Evolutionary conservation across 202 grass and related monocot species (phyloP), one percentile per base, ranked within the genome.

Genomic region (Brachypodium distachyon): DNA sequence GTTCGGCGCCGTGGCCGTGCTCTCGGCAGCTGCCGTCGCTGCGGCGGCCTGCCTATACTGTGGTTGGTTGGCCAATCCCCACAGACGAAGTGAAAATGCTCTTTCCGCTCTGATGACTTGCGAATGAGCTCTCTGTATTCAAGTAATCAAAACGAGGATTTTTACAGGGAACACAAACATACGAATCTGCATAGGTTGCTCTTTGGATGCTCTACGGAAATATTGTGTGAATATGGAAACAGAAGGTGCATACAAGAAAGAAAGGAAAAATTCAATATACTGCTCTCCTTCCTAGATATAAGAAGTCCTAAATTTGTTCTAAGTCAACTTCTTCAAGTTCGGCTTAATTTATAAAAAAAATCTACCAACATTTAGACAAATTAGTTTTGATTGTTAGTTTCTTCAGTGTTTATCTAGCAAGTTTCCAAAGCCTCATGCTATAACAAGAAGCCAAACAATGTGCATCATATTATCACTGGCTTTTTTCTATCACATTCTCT

Each of bases 11-110:
- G 80, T 89, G 2, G 76, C 83, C 28, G 21, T 17, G 50, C 83
- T 92, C 59, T 92, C 86, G 1, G 79, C 76, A 1, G 67, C 76
- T 0, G 79, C 79, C 1, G 90, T 86, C 17, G 21, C 81, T 42
- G 57, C 47, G 4, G 83, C 90, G 18, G 61, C 86, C 1, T 67
- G 74, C 19, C 19, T 89, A 0, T 92, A 86, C 51, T 92, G 86
- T 46, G 17, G 16, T 21, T 92, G 90, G 90, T 7, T 89, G 66
- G 52, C 65, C 1, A 86, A 77, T n/a, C 7, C 46, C 58, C 50
- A 60, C 22, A 9, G 55, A 85, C 2, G 39, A 83, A 0, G 25
- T 85, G 7, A 65, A 43, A 47, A 64, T 29, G 17, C 32, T 83
- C 16, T 86, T 90, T 59, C 50, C 61, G 0, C 9, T 16, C 7